Base-by-base conservation (phyloP, 2,329 filamentous ascomycete genomes). In the Botrytis tulipae region DNA sequence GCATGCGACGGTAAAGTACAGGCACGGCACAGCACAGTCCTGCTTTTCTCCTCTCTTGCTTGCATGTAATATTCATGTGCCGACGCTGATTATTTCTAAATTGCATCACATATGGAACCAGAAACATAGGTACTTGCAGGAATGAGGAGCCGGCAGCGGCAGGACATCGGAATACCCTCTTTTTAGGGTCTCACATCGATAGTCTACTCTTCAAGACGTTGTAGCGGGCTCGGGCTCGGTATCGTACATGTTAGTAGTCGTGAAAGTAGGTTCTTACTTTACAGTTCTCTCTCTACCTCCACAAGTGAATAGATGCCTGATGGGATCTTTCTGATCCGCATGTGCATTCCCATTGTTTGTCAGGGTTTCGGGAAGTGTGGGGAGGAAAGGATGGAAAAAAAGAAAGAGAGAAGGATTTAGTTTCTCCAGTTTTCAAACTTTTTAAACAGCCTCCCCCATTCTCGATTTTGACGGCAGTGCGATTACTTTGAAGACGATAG, bases 1-100 rank as follows among this genome's bases (percentile, higher is more conserved):
- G 42, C 62, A 71, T 68, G 62, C 71, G 62, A 68, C 71, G 71
- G 71, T 42, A 72, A 68, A 8, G 71, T 59, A 68, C 71, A 68
- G 71, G 44, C 59, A 68, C 51, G 62, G 71, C 40, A 72, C 51
- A 67, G 48, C 40, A 72, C 51, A 68, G 46, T 59, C 20, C 63
- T 66, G 25, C 25, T 22, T 37, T 42, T 57, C 51, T 57, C 44
- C 60, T 72, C 70, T 72, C 35, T 67, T 67, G 70, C 29, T 60
- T 72, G 37, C 51, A 72, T 61, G 40, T 46, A 46, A 68, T 68
- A 57, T 68, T n/a, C 16, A 67, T 40, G 35, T 54, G 20, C 46
- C 46, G 46, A 68, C 51, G 65, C 65, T 69, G 37, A 35, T 61
- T 44, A 42, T 44, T 35, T 29, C 46, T 72, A 60, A 68, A 72